phyloP scores from a whole-genome alignment of 2,329 filamentous ascomycete genomes.

The Arthrobotrys iridis region DNA sequence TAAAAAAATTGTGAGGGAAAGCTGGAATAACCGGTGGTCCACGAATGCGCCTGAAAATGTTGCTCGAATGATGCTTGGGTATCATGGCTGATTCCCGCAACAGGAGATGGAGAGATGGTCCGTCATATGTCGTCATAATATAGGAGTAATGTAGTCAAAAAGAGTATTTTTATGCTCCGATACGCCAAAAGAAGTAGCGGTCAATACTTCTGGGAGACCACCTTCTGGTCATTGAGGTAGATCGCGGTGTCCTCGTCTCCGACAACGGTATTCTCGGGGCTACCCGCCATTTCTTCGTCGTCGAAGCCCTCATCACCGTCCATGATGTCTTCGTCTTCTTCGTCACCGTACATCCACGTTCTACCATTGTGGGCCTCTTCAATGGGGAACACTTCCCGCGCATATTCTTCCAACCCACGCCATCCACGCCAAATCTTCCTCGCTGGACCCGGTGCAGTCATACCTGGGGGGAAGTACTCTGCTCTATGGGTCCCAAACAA shows the following conservation, averaged over 20 bases:
- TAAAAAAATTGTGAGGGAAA: constrained; percentile 11
- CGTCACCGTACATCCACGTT: constrained; percentile 83
- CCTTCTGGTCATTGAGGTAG: constrained; percentile 31
- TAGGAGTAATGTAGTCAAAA: constrained; percentile 19
- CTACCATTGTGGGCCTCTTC: constrained; percentile 94
- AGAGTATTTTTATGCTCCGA: constrained; percentile 11
- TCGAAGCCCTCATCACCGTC: constrained; percentile 42
- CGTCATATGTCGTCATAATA: constrained; percentile 36
- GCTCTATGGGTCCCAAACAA: constrained; percentile 66
- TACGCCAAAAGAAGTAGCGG: constrained; percentile 44
- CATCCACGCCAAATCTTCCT: constrained; percentile 90
- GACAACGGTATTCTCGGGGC: constrained; percentile 49
- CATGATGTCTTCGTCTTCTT: constrained; percentile 61
- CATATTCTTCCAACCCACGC: constrained; percentile 91
- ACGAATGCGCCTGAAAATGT: constrained; percentile 52
- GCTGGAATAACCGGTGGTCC: constrained; percentile 29
- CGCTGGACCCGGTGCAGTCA: constrained; percentile 77
- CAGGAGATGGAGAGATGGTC: constrained; percentile 8
- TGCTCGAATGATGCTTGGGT: constrained; percentile 25
- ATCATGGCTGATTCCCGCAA: constrained; percentile 24
- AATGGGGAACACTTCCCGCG: constrained; percentile 88
- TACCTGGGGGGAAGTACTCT: constrained; percentile 58
- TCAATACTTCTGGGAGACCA: too few relatives aligned
- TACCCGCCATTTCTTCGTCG: constrained; percentile 48
- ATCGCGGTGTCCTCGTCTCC: constrained; percentile 49